Base-by-base conservation (phyloP, 768 basidiomycete genomes). In the Termitomyces sp. region DNA sequence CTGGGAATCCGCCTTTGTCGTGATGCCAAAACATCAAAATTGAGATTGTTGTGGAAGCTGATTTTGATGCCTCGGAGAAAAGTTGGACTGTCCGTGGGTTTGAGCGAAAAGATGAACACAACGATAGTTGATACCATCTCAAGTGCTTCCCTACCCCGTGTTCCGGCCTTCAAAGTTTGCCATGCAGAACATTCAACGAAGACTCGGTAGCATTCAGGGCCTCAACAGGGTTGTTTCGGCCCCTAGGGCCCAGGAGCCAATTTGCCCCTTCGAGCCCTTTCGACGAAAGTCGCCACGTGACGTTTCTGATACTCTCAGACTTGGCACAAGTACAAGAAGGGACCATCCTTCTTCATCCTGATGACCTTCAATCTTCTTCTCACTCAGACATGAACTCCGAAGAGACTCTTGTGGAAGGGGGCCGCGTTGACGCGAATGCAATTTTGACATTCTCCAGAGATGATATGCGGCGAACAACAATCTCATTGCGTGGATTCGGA, bases 401-500 rank as follows among this genome's bases (percentile, higher is more conserved):
- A 44, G 61, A 59, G 44, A 64, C 63, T 9, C 54, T 64, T 10
- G 63, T 64, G 9, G 63, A 64, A 53, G 44, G 58, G 13, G 58
- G 55, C 58, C 57, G 47, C 46, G 14, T 54, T 41, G 60, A 62
- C 32, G 58, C 63, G n/a, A 60, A 53, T 38, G 55, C 58, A 22
- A 52, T 64, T 33, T 62, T 64, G 32, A 48, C 51, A 11, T 61
- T 63, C 50, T 59, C 57, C 35, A 54, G 61, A 32, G 63, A 64
- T 28, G 61, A 64, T 44, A 64, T 64, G 63, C 52, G 59, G 6
- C 60, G 54, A 20, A 64, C 63, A 45, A 64, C 63, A 6, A 43
- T 64, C 13, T 64, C 61, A 28, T 50, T 62, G 32, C 63, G 61
- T 14, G 63, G 63, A 32, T 58, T 52, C 40, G 63, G 60, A 4